Percentiles rank a stretch among this genome's conserved stretches.
These are phyloP conservation scores for Phytophthora nicotianae DNA, from an alignment of 352 stramenopile genomes.

Conservation along the genomic window DNA sequence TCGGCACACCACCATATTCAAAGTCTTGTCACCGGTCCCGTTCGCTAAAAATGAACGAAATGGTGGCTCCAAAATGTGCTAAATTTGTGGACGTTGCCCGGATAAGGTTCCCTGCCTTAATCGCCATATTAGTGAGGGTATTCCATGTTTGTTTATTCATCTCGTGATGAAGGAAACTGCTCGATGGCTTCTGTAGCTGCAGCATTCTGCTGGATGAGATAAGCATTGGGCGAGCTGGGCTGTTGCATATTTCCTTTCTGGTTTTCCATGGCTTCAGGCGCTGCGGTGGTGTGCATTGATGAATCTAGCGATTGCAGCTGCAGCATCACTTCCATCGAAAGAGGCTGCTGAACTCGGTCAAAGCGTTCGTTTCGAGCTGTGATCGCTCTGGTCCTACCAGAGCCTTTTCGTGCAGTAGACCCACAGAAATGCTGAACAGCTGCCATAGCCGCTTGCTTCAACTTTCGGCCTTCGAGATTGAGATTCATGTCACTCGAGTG, in stretches of 20 bases:
- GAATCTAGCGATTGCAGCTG: constrained; percentile 39
- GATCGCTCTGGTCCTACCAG: constrained; percentile 2
- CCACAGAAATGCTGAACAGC: constrained; percentile 46
- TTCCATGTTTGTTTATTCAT: constrained; percentile 11
- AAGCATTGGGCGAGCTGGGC: constrained; percentile 24
- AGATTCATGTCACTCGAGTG: constrained; percentile 63
- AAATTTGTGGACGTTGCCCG: constrained; percentile 3
- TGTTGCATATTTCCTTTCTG: constrained; percentile 9
- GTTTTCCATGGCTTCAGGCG: constrained; percentile 3
- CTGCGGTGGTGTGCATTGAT: constrained; percentile 16
- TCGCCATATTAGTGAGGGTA: not conserved
- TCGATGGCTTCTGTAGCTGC: constrained; percentile 9
- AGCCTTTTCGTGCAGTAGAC: constrained; percentile 3
- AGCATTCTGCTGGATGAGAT: constrained; percentile 21
- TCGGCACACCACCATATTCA: constrained; percentile 21
- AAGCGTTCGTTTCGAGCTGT: constrained; percentile 19
- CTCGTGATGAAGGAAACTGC: constrained; percentile 1
- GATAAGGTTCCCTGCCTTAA: constrained; percentile 12
- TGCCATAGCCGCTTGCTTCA: constrained; percentile 63
- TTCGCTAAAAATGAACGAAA: constrained; percentile 26
- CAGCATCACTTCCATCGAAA: constrained; percentile 38
- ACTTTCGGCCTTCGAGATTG: constrained; percentile 60
- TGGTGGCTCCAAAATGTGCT: not conserved
- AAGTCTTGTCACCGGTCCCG: constrained; percentile 28
- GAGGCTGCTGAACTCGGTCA: constrained; percentile 28